Evolutionary conservation across 345 rosid genomes (phyloP).

Genomic region (Lagerstroemia speciosa): DNA sequence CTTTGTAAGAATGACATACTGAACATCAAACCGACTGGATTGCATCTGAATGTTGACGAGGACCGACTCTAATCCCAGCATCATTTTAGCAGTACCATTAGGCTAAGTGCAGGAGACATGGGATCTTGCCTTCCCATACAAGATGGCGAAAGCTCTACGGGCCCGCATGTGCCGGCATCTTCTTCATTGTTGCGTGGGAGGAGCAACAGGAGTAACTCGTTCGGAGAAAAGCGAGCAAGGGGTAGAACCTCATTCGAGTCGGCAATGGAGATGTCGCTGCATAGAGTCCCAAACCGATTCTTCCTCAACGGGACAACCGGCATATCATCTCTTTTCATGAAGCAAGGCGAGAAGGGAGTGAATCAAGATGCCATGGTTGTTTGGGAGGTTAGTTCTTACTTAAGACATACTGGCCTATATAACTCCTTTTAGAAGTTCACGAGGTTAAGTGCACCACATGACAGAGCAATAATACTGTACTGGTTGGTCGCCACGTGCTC

Average conservation of each 20-base stretch:
- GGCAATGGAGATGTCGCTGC: conserved; percentile 25
- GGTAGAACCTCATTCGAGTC: conserved; percentile 18
- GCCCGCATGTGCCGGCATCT: conserved; percentile 25
- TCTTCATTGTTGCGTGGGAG: conserved; percentile 18
- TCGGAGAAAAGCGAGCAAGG: conserved; percentile 15
- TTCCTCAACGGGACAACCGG: conserved; percentile 31
- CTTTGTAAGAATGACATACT: too few relatives aligned
- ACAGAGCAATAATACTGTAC: too few relatives aligned
- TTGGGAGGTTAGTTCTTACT: conserved; percentile 35
- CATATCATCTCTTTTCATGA: conserved; percentile 28
- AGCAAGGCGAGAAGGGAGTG: conserved; percentile 38
- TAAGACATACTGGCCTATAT: too few relatives aligned
- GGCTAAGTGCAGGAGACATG: conserved; percentile 10
- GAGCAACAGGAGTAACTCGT: conserved; percentile 19
- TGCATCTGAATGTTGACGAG: too few relatives aligned
- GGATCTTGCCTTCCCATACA: conserved; percentile 39
- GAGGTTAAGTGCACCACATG: too few relatives aligned
- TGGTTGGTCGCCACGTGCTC: too few relatives aligned
- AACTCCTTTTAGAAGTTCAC: too few relatives aligned
- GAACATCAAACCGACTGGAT: too few relatives aligned
- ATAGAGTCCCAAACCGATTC: conserved; percentile 31
- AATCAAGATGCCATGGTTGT: conserved; percentile 46
- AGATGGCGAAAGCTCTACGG: conserved; percentile 27
- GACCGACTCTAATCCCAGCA: too few relatives aligned
- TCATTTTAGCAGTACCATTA: too few relatives aligned